phyloP scores from a whole-genome alignment of 2,329 filamentous ascomycete species.

The Monilinia fructicola region DNA sequence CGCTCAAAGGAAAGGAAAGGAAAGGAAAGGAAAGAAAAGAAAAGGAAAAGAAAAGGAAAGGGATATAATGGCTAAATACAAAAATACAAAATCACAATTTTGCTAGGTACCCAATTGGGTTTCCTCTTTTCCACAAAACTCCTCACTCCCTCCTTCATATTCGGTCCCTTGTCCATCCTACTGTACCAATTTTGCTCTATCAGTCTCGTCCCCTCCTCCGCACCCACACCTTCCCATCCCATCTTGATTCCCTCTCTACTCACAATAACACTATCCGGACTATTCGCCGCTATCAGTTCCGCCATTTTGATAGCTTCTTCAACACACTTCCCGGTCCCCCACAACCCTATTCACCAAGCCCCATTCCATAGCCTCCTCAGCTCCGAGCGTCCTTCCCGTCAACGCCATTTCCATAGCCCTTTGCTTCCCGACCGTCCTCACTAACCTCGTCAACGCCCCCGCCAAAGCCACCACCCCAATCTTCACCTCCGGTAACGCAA shows the following conservation, averaged over 20 bases:
- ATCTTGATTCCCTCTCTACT: conserved; percentile 68
- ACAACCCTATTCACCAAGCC: conserved; percentile 70
- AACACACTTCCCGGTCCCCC: conserved; percentile 49
- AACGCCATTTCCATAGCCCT: conserved; percentile 71
- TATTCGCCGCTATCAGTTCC: conserved; percentile 60
- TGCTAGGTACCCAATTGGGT: conserved; percentile 65
- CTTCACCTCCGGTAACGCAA: conserved; percentile 70
- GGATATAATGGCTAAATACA: conserved; percentile 18
- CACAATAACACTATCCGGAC: conserved; percentile 75
- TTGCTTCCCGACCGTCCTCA: conserved; percentile 64
- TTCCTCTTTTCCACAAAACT: conserved; percentile 77
- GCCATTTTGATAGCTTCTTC: conserved; percentile 62
- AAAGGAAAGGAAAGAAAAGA: background rate
- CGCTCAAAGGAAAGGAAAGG: background rate
- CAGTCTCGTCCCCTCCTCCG: conserved; percentile 57
- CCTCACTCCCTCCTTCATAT: conserved; percentile 70
- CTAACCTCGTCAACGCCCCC: conserved; percentile 67
- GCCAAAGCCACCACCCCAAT: conserved; percentile 70
- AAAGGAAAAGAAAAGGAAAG: too few relatives aligned
- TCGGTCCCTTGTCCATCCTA: conserved; percentile 63
- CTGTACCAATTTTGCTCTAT: conserved; percentile 59
- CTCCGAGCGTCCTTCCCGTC: conserved; percentile 58
- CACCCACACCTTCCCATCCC: conserved; percentile 69
- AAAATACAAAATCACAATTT: conserved; percentile 49
- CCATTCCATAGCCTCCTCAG: conserved; percentile 61